A percentile compares a stretch with the other conserved stretches of the same genome.
Conservation (phyloP, 805 yeast species). For the Tetrapisispora phaffii region DNA sequence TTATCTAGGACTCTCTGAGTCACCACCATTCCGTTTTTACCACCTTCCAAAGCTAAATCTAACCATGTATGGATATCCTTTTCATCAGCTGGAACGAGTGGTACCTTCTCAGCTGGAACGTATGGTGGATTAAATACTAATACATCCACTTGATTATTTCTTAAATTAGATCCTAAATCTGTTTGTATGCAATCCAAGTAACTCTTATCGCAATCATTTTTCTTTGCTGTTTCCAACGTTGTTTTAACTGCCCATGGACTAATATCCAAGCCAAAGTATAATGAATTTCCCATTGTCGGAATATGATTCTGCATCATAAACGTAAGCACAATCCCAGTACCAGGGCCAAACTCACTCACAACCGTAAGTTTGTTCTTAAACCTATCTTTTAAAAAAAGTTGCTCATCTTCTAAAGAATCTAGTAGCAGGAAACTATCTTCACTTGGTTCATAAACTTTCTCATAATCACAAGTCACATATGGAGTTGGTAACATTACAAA, state of each 20-base stretch:
- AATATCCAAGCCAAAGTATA: slow-evolving; percentile 65
- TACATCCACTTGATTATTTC: slow-evolving; percentile 46
- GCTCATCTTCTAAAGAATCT: slow-evolving; percentile 66
- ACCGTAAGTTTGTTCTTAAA: slow-evolving; percentile 36
- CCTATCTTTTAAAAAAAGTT: slow-evolving; percentile 25
- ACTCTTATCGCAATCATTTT: slow-evolving; percentile 22
- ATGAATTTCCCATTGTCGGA: slow-evolving; percentile 31
- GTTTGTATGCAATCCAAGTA: slow-evolving; percentile 45
- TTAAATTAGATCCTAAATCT: slow-evolving; percentile 44
- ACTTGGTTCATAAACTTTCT: slow-evolving; percentile 85
- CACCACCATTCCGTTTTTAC: slow-evolving; percentile 80
- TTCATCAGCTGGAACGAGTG: slow-evolving; percentile 39
- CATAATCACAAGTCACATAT: slow-evolving; percentile 45
- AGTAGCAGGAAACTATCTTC: slow-evolving; percentile 83
- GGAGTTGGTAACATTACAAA: slow-evolving; percentile 74
- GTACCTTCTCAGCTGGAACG: slow-evolving; percentile 79
- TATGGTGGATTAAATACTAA: slow-evolving; percentile 92
- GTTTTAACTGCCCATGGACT: slow-evolving; percentile 67
- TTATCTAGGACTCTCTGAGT: slow-evolving; percentile 54
- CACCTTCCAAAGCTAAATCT: slow-evolving; percentile 85
- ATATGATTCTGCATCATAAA: slow-evolving; percentile 53
- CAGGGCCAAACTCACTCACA: slow-evolving; percentile 80
- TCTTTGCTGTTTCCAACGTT: slow-evolving; percentile 36
- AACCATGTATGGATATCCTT: slow-evolving; percentile 59
- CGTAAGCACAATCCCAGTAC: slow-evolving; percentile 81